phyloP scores from a whole-genome alignment of 352 stramenopile genomes.

The Globisporangium nodosum region DNA sequence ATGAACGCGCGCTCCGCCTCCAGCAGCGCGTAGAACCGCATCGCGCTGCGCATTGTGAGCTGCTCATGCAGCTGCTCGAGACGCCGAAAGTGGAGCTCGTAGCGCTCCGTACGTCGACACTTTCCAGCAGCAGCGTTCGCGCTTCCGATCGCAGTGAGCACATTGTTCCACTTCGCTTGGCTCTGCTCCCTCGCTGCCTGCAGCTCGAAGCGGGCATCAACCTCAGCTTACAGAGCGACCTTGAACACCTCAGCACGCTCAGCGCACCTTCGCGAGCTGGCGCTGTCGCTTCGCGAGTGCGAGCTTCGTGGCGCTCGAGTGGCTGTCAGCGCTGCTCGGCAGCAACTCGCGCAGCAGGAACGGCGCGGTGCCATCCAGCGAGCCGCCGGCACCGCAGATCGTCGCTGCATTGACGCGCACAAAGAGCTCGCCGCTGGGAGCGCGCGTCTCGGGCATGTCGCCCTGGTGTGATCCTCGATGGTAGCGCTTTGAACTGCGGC shows the following conservation, averaged over 20 bases:
- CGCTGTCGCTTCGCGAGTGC: constrained; percentile 13
- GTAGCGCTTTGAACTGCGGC: not conserved
- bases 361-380: constrained; percentile 19
- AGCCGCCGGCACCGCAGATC: constrained; percentile 18
- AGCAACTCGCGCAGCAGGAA: constrained; percentile 28
- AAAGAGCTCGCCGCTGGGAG: constrained; percentile 41
- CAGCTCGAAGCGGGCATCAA: not conserved
- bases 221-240: not conserved
- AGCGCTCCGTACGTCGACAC: constrained; percentile 7
- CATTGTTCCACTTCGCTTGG: constrained; percentile 2
- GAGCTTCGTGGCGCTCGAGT: constrained; percentile 17
- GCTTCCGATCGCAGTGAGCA: not conserved
- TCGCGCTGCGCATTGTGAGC: constrained; percentile 21
- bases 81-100: constrained; percentile 17
- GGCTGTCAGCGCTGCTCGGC: not conserved
- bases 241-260: not conserved
- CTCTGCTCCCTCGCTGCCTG: constrained; percentile 3
- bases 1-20: constrained; percentile 45
- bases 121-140: not conserved
- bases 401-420: constrained; percentile 21
- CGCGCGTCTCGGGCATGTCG: not conserved
- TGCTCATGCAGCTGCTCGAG: constrained; percentile 28
- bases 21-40: constrained; percentile 41
- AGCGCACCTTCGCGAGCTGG: constrained; percentile 16
- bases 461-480: not conserved